phyloP scores from a whole-genome alignment of 2,329 filamentous ascomycete genomes.

The Claviceps purpurea region DNA sequence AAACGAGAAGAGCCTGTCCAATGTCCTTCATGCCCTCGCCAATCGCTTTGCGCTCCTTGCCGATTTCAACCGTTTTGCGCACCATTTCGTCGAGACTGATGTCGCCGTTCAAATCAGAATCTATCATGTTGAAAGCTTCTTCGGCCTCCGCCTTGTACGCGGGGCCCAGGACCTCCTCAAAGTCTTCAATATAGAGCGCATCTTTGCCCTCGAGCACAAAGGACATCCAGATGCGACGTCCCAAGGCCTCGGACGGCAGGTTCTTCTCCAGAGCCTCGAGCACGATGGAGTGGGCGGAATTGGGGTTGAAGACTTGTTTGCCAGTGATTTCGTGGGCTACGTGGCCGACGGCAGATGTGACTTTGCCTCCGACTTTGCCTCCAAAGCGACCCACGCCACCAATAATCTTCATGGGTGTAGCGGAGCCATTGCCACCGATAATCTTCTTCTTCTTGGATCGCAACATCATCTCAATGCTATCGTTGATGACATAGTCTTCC shows the following conservation, averaged over 20 bases:
- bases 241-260: conserved; percentile 76
- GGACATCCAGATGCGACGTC: conserved; percentile 94
- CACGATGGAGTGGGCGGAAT: conserved; percentile 79
- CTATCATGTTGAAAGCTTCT: conserved; percentile 69
- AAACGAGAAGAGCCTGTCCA: conserved; percentile 79
- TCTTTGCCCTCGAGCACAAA: conserved; percentile 87
- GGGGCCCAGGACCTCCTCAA: conserved; percentile 73
- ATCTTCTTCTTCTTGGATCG: conserved; percentile 35
- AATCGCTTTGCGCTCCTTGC: conserved; percentile 77
- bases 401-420: conserved; percentile 68
- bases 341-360: conserved; percentile 86
- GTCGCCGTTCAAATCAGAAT: conserved; percentile 83
- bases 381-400: conserved; percentile 68
- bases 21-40: conserved; percentile 94
- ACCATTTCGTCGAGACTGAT: conserved; percentile 95
- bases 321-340: conserved; percentile 91
- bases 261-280: conserved; percentile 78
- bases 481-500: conserved; percentile 84
- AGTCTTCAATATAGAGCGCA: conserved; percentile 63
- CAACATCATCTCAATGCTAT: conserved; percentile 60
- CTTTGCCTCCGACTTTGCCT: conserved; percentile 90
- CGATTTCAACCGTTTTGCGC: conserved; percentile 70
- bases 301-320: conserved; percentile 88
- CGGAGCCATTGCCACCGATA: conserved; percentile 39
- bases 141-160: conserved; percentile 66